These are phyloP conservation scores for Petasospora rhodanensis DNA, from an alignment of 1,139 yeast species.

Conservation along the genomic window DNA sequence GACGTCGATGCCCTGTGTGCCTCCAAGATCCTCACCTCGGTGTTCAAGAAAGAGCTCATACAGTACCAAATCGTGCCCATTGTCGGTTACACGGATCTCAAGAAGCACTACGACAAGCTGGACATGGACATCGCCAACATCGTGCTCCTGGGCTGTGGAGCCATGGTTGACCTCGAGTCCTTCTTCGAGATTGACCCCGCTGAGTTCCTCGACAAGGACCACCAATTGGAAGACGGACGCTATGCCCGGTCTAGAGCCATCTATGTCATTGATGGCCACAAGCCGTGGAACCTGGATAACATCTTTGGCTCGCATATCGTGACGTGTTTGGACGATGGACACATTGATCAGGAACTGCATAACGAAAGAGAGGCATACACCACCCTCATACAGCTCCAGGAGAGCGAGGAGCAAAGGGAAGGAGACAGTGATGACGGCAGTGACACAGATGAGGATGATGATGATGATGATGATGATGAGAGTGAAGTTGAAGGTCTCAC, in stretches of 20 bases:
- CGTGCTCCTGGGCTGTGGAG: constrained; percentile 90
- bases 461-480: constrained; percentile 28
- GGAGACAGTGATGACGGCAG: constrained; percentile 29
- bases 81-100: constrained; percentile 85
- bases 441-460: constrained; percentile 29
- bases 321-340: constrained; percentile 85
- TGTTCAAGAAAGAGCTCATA: constrained; percentile 75
- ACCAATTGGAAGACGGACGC: constrained; percentile 24
- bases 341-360: constrained; percentile 51
- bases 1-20: constrained; percentile 93
- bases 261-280: constrained; percentile 83
- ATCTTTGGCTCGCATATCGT: constrained; percentile 80
- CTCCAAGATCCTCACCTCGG: constrained; percentile 64
- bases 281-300: constrained; percentile 97
- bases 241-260: too few species aligned
- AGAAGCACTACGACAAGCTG: constrained; percentile 53
- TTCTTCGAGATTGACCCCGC: constrained; percentile 65
- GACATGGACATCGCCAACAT: constrained; percentile 79
- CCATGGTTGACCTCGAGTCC: constrained; percentile 79
- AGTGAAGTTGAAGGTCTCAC: constrained; percentile 20
- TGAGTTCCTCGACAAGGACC: constrained; percentile 32
- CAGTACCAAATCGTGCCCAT: constrained; percentile 90
- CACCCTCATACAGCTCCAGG: constrained; percentile 37
- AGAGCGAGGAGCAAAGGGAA: constrained; percentile 26
- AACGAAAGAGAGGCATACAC: constrained; percentile 54